A percentile compares a stretch with the other conserved stretches of the same genome.
phyloP scores from a whole-genome alignment of 192 early-diverging fungal species.

The Coemansia aciculifera region DNA sequence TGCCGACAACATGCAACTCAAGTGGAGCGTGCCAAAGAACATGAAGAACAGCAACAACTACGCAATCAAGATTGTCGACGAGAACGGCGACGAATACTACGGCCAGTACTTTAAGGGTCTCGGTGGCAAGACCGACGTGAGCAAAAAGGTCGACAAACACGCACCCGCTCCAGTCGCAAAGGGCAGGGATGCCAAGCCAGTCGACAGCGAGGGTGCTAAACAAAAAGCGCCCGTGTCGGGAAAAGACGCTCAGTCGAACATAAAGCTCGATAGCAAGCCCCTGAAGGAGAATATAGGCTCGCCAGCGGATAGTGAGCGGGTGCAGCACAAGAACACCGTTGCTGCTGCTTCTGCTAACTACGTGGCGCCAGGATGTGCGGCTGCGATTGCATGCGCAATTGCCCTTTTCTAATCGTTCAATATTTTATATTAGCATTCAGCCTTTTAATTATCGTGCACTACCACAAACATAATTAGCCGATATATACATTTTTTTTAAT shows the following conservation, averaged over 20 bases:
- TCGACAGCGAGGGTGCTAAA: neutral
- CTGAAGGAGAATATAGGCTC: slow-evolving; percentile 9
- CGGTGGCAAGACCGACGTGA: slow-evolving; percentile 24
- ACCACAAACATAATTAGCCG: neutral
- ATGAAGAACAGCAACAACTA: slow-evolving; percentile 52
- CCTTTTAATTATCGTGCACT: neutral
- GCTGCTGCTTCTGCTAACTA: slow-evolving; percentile 12
- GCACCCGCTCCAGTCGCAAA: neutral
- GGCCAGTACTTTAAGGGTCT: slow-evolving; percentile 47
- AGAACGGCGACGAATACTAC: slow-evolving; percentile 51
- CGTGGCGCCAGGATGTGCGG: slow-evolving; percentile 10
- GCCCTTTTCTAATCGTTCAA: neutral
- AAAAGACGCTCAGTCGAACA: neutral
- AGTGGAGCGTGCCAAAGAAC: slow-evolving; percentile 45
- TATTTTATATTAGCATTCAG: neutral
- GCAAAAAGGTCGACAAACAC: slow-evolving; percentile 17
- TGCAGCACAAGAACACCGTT: slow-evolving; percentile 16
- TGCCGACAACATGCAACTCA: slow-evolving; percentile 26
- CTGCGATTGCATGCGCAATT: slow-evolving; percentile 15
- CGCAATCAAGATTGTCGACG: slow-evolving; percentile 48
- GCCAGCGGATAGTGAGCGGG: slow-evolving; percentile 4
- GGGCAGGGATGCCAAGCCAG: neutral
- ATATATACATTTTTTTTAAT: neutral
- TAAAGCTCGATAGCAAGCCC: slow-evolving; percentile 21
- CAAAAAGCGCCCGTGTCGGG: slow-evolving; percentile 6